Percentiles rank a stretch among this genome's conserved stretches.
phyloP scores from a whole-genome alignment of 371 early-diverging fungal genomes.

The Apophysomyces variabilis region DNA sequence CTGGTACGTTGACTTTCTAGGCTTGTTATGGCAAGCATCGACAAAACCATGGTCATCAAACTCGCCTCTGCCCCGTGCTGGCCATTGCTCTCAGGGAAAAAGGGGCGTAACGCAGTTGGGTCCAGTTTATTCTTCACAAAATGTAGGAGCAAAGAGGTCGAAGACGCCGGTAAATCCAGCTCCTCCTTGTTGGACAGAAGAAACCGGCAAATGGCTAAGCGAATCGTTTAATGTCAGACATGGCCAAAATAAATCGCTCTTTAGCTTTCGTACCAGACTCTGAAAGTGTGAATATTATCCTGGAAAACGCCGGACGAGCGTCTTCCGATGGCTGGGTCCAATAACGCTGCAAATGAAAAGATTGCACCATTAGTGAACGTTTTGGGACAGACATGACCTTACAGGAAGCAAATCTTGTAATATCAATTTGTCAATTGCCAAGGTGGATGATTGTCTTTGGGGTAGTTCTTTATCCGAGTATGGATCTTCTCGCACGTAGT shows the following conservation, averaged over 20 bases:
- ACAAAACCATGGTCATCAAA: slow-evolving; percentile 30
- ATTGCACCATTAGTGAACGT: background rate
- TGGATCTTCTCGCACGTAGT: slow-evolving; percentile 18
- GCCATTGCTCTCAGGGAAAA: slow-evolving; percentile 11
- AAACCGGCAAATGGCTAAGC: slow-evolving; percentile 33
- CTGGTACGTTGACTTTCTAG: slow-evolving; percentile 15
- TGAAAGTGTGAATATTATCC: slow-evolving; percentile 33
- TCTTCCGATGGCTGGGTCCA: slow-evolving; percentile 35
- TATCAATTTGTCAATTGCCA: slow-evolving; percentile 24
- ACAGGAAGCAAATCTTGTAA: slow-evolving; percentile 34
- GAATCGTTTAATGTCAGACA: background rate
- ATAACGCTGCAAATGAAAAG: slow-evolving; percentile 24
- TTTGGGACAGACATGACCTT: background rate
- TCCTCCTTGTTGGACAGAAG: slow-evolving; percentile 27
- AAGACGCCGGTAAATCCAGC: slow-evolving; percentile 22
- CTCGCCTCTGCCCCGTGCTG: slow-evolving; percentile 25
- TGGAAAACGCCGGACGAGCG: slow-evolving; percentile 27
- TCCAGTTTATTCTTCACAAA: slow-evolving; percentile 35
- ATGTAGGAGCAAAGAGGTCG: slow-evolving; percentile 19
- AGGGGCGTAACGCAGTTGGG: slow-evolving; percentile 19
- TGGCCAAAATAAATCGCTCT: background rate
- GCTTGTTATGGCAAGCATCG: slow-evolving; percentile 27
- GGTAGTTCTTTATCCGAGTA: slow-evolving; percentile 9
- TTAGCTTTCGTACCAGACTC: slow-evolving; percentile 28
- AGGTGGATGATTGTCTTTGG: background rate